phyloP scores from a whole-genome alignment of 176 grass and related monocot genomes.

The Oryza coarctata region DNA sequence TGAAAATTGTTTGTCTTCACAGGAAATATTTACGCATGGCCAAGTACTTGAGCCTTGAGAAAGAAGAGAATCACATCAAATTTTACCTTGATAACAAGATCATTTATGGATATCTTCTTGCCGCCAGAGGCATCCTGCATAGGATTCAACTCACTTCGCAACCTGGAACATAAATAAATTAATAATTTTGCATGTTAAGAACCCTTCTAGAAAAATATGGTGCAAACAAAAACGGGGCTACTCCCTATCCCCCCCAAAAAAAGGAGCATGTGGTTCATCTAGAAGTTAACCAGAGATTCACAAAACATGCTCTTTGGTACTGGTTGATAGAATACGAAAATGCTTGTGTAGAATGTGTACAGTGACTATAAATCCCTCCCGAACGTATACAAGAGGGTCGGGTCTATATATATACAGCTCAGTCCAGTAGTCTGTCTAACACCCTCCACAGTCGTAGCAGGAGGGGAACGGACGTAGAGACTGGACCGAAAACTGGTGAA shows the following conservation, averaged over 20 bases:
- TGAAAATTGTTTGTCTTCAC: background rate
- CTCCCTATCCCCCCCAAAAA: background rate
- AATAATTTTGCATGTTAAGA: background rate
- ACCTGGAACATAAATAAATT: constrained; percentile 35
- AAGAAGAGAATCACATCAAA: background rate
- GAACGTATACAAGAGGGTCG: no score
- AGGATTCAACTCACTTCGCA: constrained; percentile 77
- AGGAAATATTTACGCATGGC: background rate
- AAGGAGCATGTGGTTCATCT: background rate
- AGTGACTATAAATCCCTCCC: no score
- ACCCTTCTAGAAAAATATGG: background rate
- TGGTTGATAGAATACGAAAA: constrained; percentile 28
- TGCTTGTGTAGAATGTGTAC: no score
- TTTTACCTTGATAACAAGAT: constrained; percentile 93
- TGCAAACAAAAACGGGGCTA: background rate
- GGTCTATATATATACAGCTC: no score
- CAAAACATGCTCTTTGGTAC: background rate
- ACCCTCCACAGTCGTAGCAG: no score
- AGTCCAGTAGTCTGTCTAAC: no score
- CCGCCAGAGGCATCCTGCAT: constrained; percentile 84
- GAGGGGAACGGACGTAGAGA: no score
- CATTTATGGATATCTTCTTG: constrained; percentile 93
- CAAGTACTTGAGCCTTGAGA: background rate
- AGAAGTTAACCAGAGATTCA: background rate
- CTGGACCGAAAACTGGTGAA: no score